A percentile compares a stretch with the other conserved stretches of the same genome.
Conservation (phyloP, 2,329 filamentous ascomycete species). For the Mollisia scopiformis region DNA sequence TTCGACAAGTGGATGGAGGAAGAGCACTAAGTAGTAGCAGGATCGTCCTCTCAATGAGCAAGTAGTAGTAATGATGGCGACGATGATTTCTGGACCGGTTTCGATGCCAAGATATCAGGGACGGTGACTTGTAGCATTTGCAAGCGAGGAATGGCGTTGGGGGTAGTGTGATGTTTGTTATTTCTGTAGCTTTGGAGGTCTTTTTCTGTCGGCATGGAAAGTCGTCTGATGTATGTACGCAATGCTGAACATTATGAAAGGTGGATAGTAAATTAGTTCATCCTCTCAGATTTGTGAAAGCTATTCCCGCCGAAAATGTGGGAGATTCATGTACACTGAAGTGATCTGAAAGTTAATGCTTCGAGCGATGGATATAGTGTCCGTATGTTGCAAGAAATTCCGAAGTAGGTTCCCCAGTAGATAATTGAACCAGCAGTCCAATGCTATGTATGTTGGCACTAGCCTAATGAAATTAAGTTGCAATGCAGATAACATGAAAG, state of each 20-base stretch:
- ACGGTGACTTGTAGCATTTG: slow-evolving; percentile 13
- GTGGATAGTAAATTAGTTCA: not conserved
- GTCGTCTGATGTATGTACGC: slow-evolving; percentile 15
- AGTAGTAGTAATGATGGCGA: not conserved
- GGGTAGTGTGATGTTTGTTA: slow-evolving; percentile 10
- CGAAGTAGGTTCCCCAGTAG: too few relatives aligned
- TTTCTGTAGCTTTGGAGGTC: slow-evolving; percentile 1
- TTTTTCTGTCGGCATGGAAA: not conserved
- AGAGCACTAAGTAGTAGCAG: not conserved
- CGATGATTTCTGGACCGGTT: not conserved
- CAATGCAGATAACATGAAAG: too few relatives aligned
- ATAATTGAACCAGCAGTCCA: too few relatives aligned
- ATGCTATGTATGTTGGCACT: too few relatives aligned
- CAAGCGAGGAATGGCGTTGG: slow-evolving; percentile 19
- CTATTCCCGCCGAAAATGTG: too few relatives aligned
- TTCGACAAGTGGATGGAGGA: slow-evolving; percentile 39
- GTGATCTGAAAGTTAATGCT: too few relatives aligned
- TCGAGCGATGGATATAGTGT: too few relatives aligned
- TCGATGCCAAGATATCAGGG: slow-evolving; percentile 2
- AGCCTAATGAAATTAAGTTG: too few relatives aligned
- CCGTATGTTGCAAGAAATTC: too few relatives aligned
- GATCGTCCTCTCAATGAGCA: too few relatives aligned
- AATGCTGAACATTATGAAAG: not conserved
- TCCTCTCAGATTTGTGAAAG: too few relatives aligned
- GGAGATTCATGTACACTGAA: too few relatives aligned